Evolutionary conservation across 2,329 filamentous ascomycete genomes (phyloP).

Genomic region (Phaeosphaeria sp.): DNA sequence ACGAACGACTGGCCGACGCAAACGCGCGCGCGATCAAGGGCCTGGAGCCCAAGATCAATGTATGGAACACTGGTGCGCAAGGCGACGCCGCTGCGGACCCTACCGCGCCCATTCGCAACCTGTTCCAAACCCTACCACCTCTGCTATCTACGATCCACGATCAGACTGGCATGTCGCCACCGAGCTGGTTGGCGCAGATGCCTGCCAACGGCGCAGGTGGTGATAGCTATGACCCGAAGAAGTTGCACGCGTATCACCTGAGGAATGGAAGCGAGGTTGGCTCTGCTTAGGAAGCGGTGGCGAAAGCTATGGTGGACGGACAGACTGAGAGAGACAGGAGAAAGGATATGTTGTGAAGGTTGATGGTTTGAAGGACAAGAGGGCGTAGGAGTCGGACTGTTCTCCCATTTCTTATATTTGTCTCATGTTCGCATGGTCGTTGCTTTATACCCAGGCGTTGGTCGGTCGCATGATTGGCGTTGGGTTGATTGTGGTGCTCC

Average conservation of each 20-base stretch:
- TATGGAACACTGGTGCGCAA: constrained; percentile 79
- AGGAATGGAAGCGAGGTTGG: constrained; percentile 34
- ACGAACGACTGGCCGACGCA: constrained; percentile 76
- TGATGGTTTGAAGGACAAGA: not conserved
- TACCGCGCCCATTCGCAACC: constrained; percentile 72
- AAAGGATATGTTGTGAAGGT: not conserved
- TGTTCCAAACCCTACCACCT: constrained; percentile 85
- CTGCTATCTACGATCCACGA: constrained; percentile 86
- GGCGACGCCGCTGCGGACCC: constrained; percentile 59
- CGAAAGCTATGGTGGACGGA: not conserved
- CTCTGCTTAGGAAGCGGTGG: constrained; percentile 6
- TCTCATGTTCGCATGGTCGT: not conserved
- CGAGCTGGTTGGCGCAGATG: constrained; percentile 72
- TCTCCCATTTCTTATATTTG: constrained; percentile 1
- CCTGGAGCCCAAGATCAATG: constrained; percentile 85
- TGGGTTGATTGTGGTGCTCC: not conserved
- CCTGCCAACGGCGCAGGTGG: constrained; percentile 33
- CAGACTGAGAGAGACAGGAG: not conserved
- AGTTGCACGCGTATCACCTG: constrained; percentile 18
- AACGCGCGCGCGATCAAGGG: constrained; percentile 79
- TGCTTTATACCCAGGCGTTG: constrained; percentile 14
- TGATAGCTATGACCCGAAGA: constrained; percentile 23
- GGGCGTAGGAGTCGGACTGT: not conserved
- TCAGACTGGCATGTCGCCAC: constrained; percentile 82
- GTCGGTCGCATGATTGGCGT: constrained; percentile 6